A percentile compares a stretch with the other conserved stretches of the same genome.
phyloP scores from a whole-genome alignment of 2,329 filamentous ascomycete genomes.

The Xylariaceae sp. region DNA sequence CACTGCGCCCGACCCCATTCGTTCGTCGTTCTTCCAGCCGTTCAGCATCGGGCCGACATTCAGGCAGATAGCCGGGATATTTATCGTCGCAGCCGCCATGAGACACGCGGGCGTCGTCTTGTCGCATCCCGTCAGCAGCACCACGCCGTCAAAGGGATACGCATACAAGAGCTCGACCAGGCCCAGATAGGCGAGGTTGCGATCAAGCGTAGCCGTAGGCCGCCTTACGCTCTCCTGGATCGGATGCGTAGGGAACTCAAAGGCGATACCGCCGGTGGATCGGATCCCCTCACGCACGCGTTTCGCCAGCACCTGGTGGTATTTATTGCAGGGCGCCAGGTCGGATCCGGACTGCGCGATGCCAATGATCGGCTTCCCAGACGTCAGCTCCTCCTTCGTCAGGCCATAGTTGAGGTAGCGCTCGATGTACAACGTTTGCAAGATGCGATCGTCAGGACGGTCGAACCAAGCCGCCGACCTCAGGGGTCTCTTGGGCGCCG shows the following conservation, averaged over 20 bases:
- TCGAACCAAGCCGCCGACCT: constrained; percentile 37
- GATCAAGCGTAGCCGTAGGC: constrained; percentile 44
- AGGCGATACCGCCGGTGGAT: constrained; percentile 42
- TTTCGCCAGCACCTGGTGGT: constrained; percentile 45
- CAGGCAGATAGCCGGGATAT: constrained; percentile 46
- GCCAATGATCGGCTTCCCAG: constrained; percentile 45
- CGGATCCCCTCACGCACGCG: constrained; percentile 46
- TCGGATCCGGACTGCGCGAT: constrained; percentile 49
- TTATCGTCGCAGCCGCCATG: constrained; percentile 48
- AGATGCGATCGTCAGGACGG: constrained; percentile 36
- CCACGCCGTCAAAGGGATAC: constrained; percentile 46
- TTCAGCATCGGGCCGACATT: constrained; percentile 51
- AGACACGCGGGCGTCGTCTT: constrained; percentile 47
- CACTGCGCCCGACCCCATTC: constrained; percentile 41
- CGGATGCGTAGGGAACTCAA: constrained; percentile 48
- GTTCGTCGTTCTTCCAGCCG: constrained; percentile 38
- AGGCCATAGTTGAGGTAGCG: constrained; percentile 46
- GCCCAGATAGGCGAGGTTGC: constrained; percentile 43
- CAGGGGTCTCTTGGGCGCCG: constrained; percentile 8
- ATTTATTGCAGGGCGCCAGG: constrained; percentile 44
- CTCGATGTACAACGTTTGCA: constrained; percentile 45
- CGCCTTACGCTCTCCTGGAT: constrained; percentile 45
- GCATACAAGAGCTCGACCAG: constrained; percentile 44
- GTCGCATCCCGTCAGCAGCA: constrained; percentile 47
- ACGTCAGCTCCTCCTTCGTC: constrained; percentile 43